Conservation (phyloP, 192 early-diverging fungal species). For the Umbelopsis isabellina region DNA sequence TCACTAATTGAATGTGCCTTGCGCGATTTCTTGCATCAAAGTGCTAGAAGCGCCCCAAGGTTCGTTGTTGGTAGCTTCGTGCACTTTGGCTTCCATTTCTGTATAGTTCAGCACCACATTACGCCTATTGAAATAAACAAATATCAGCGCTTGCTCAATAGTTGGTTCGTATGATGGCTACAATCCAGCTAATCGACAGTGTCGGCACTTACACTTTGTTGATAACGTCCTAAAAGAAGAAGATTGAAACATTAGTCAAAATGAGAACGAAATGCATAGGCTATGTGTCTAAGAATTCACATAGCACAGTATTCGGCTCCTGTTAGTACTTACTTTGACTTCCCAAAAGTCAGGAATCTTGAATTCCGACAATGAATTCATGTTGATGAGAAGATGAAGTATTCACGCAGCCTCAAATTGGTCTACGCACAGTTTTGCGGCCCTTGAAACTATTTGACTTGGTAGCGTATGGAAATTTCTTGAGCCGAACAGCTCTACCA, state of each 20-base stretch:
- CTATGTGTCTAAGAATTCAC: no score
- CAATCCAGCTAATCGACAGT: not conserved
- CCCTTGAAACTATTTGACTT: not conserved
- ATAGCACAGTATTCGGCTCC: not conserved
- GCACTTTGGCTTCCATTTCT: constrained; percentile 91
- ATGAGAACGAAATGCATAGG: not conserved
- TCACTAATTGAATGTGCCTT: constrained; percentile 83
- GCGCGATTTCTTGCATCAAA: constrained; percentile 93
- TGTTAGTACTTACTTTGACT: constrained; percentile 33
- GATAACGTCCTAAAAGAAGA: constrained; percentile 41
- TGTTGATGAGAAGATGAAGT: not conserved
- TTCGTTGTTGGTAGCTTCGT: constrained; percentile 92
- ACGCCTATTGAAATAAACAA: constrained; percentile 44
- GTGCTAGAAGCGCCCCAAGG: constrained; percentile 95
- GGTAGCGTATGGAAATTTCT: no score
- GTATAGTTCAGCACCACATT: constrained; percentile 92
- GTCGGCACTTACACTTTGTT: constrained; percentile 41
- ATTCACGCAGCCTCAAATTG: not conserved
- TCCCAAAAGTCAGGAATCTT: constrained; percentile 46
- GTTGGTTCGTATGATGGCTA: not conserved
- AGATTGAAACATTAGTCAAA: not conserved
- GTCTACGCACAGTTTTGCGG: not conserved
- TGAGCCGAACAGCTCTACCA: no score
- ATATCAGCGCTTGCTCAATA: not conserved
- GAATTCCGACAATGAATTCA: constrained; percentile 30